Base-by-base conservation (phyloP, 768 basidiomycete genomes). In the Panus rudis region DNA sequence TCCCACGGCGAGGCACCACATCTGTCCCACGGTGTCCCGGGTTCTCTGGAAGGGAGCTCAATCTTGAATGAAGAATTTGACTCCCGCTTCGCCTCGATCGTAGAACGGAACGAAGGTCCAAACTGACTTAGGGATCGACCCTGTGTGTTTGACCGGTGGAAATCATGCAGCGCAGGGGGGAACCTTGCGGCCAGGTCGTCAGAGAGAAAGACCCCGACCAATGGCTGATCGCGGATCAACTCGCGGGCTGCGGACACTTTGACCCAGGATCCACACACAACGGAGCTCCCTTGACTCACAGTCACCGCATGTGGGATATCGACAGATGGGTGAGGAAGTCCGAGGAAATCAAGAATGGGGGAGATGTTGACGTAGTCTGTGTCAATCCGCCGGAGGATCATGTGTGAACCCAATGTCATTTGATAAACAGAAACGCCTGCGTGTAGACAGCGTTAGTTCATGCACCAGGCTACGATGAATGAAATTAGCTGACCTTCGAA, bases 341-440 rank as follows among this genome's bases (percentile, higher is more conserved):
- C 64, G 37, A 73, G 65, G 58, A 68, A 66, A 22, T 67, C 63
- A 4, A 73, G 59, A 37, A 84, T 73, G 17, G 76, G 70, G 32
- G 80, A 72, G 35, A 86, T 68, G 58, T 87, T 83, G 53, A 87
- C 83, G 51, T 82, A 87, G 54, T 84, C 82, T 25, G 83, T 83
- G 63, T 87, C 84, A 42, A 86, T 78, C 50, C 85, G 79, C 52
- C 85, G 78, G 49, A 86, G 62, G 37, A 87, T 67, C 24, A 71
- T 64, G 39, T 68, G 67, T 6, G 70, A 60, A 30, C 75, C 78
- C 8, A 86, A 69, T 40, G 64, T 68, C 61, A 78, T 82, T 56
- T 82, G 81, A 61, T 85, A 87, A 39, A 87, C 83, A 28, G 81
- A 75, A 43, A 87, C 80, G 51, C 79, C 84, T 87, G 54, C 5